phyloP scores from a whole-genome alignment of 768 basidiomycete genomes.

The Suillus lakei region DNA sequence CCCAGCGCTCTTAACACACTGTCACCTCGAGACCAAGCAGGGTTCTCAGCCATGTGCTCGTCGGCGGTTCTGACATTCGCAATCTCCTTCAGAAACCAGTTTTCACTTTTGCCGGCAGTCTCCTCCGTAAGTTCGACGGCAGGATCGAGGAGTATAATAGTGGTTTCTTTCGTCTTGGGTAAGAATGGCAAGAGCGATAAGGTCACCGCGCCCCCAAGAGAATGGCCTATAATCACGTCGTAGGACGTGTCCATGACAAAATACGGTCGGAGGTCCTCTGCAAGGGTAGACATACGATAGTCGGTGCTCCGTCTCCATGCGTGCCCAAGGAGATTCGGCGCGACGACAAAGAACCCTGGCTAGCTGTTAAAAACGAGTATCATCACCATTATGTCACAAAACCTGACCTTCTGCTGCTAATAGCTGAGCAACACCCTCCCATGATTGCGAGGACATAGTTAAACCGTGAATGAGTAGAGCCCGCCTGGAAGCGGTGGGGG shows the following conservation, averaged over 20 bases:
- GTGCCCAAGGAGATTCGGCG: conserved; percentile 1
- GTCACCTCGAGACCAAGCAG: background rate
- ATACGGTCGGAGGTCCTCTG: background rate
- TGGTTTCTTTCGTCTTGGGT: background rate
- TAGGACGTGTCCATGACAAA: background rate
- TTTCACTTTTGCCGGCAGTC: background rate
- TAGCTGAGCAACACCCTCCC: background rate
- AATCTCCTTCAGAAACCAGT: background rate
- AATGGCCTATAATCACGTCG: background rate
- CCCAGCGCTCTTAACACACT: background rate
- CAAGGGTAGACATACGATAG: background rate
- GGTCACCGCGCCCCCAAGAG: background rate
- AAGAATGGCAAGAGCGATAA: background rate
- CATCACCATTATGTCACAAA: background rate
- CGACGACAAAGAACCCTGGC: background rate
- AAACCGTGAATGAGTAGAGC: background rate
- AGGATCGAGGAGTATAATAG: background rate
- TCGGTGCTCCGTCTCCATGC: background rate
- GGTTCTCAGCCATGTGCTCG: background rate
- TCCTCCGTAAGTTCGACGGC: background rate
- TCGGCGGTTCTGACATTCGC: background rate
- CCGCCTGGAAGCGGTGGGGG: background rate
- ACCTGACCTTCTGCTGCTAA: background rate
- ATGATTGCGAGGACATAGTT: background rate
- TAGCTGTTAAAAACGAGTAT: background rate